Evolutionary conservation across 305 asterid genomes (phyloP), one percentile per base, ranked within the genome.

Genomic region (Fraxinus angustifolia): DNA sequence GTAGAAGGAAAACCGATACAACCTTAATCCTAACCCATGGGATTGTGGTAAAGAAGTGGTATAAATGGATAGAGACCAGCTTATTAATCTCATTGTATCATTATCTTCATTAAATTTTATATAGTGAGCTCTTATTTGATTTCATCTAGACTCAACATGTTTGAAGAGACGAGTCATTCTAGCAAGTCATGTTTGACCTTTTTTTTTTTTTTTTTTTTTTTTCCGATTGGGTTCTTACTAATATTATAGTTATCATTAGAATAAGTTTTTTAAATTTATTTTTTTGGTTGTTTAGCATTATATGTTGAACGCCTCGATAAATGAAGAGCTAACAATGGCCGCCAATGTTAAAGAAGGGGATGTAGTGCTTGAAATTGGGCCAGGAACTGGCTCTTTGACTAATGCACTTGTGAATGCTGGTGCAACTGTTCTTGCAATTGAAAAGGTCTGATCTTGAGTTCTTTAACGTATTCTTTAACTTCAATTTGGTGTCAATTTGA

Each of bases 301-400:
- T 84, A 94, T 96, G 99, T 79, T 96, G 90, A 88, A 92, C 88
- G 88, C 84, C 75, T 87, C 89, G 34, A 87, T 96, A 58, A 96
- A 94, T 67, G 97, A 94, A 72, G 92, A 92, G 86, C 87, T 96
- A 23, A 94, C 88, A 56, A 89, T 86, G 78, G 93, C 93, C 33
- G 98, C 93, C 53, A 85, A 89, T 33, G 94, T 94, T 68, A 85
- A 87, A 82, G 97, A 91, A 88, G 98, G 98, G 45, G 98, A 96
- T 82, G 53, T 92, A 35, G 98, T 96, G 83, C 92, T 94, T 56
- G 99, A 96, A 83, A 94, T 96, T 82, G 99, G 99, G 35, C 98
- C 98, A 6, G 98, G 98, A 76, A 96, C 99, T 79, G 99, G 99
- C 83, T 96, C 99, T 40, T 91, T 94, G 87, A 94, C 99, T 74